Base-by-base conservation (phyloP, 768 basidiomycete species). In the Daedaleopsis nitida region DNA sequence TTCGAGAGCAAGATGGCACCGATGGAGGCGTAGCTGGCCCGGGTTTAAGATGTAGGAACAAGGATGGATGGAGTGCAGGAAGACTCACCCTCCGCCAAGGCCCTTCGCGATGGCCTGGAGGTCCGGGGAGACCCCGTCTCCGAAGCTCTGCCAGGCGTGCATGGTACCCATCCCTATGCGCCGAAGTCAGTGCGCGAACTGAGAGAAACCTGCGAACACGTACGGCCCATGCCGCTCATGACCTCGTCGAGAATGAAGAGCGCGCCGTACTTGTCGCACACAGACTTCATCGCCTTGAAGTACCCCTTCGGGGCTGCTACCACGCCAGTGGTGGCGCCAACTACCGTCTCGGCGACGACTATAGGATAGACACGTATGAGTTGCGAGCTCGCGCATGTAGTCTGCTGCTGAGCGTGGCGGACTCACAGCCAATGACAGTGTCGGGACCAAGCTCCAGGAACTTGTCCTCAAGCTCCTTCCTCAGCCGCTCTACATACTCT, bases 221-320 rank as follows among this genome's bases (percentile, higher is more conserved):
- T 70, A 89, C 92, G 85, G 59, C 93, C 92, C 89, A 94, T 93
- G 47, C 92, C 92, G 70, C 87, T 86, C 93, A 96, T 94, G 49
- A 94, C 90, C 75, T 96, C 94, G 68, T 96, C 94, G 38, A 94
- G 81, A 44, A 95, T 92, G 72, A 94, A 88, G 17, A 96, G 74
- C 1, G 85, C 90, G 67, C 65, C 80, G 66, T 68, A 88, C 73
- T 88, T 92, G 42, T 89, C 83, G 65, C 90, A 92, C 19, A 92
- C 88, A 12, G 87, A 86, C 67, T 88, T 91, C 86, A 93, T 90
- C 9, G 89, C 89, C 72, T 84, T 84, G 69, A 95, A 89, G 72
- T 95, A 95, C 2, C 93, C 93, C 65, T 87, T 88, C 0, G 92
- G 92, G 6, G 91, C 85, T 38, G 86, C 73, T 0, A 93, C 79